Evolutionary conservation across 1,284 basidiomycete species (phyloP).

Genomic region (Cutaneotrichosporon sp.): DNA sequence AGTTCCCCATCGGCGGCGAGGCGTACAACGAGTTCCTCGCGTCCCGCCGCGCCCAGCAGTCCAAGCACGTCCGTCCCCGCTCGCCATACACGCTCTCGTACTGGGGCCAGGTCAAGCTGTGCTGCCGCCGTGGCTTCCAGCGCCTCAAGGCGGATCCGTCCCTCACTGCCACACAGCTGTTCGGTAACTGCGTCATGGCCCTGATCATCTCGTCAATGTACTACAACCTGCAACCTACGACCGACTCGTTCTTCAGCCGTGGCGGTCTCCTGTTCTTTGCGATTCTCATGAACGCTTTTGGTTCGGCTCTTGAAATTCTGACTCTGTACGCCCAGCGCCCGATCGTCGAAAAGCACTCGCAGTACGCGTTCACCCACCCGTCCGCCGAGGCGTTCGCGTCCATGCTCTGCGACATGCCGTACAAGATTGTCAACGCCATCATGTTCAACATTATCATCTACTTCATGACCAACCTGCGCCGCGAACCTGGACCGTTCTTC

Average conservation of each 20-base stretch:
- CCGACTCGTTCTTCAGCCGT: constrained; percentile 37
- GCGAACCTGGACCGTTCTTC: constrained; percentile 46
- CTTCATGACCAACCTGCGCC: constrained; percentile 50
- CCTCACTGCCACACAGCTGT: constrained; percentile 45
- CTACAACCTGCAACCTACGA: constrained; percentile 43
- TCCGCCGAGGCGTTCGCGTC: constrained; percentile 50
- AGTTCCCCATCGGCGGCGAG: constrained; percentile 46
- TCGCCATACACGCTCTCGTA: constrained; percentile 50
- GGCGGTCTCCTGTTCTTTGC: constrained; percentile 50
- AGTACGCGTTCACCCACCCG: constrained; percentile 51
- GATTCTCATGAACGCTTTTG: constrained; percentile 45
- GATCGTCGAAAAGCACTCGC: constrained; percentile 49
- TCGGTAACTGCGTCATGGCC: constrained; percentile 48
- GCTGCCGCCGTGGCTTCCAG: constrained; percentile 47
- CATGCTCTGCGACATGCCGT: constrained; percentile 51
- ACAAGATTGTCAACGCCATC: constrained; percentile 48
- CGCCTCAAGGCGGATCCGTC: constrained; percentile 47
- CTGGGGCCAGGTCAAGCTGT: constrained; percentile 47
- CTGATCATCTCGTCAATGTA: constrained; percentile 49
- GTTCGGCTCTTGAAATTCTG: constrained; percentile 41
- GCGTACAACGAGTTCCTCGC: constrained; percentile 46
- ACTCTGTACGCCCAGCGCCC: constrained; percentile 50
- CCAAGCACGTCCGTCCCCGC: constrained; percentile 42
- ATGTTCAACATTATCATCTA: constrained; percentile 47
- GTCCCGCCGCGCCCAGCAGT: constrained; percentile 48